Conservation (phyloP, 140 eudicot species). For the Ambrosia hybrid region DNA sequence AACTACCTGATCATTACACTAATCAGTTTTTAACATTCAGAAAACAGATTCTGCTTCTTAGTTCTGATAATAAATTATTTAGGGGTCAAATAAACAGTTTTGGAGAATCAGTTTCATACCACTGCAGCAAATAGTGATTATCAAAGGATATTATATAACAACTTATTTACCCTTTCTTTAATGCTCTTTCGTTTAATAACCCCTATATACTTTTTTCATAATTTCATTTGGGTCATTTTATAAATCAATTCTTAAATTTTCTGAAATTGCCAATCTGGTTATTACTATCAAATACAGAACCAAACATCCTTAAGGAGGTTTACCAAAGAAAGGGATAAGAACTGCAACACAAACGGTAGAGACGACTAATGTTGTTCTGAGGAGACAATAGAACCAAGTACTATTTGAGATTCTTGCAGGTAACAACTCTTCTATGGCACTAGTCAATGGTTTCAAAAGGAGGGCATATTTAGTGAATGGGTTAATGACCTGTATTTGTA, state of each 20-base stretch:
- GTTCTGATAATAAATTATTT: background rate
- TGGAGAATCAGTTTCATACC: conserved; percentile 1
- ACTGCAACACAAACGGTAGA: conserved; percentile 76
- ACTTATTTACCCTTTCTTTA: background rate
- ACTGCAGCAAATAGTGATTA: background rate
- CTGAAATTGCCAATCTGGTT: background rate
- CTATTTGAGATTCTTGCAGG: conserved; percentile 47
- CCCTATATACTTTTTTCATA: background rate
- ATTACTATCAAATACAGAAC: background rate
- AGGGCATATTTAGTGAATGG: conserved; percentile 88
- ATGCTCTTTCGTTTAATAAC: conserved; percentile 1
- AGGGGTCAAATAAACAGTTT: background rate
- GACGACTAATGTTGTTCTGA: conserved; percentile 66
- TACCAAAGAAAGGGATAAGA: conserved; percentile 86
- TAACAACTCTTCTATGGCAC: conserved; percentile 86
- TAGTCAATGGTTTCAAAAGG: conserved; percentile 85
- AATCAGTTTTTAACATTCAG: background rate
- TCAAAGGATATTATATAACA: conserved; percentile 3
- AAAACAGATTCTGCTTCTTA: background rate
- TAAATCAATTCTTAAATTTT: background rate
- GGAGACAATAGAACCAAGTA: conserved; percentile 49
- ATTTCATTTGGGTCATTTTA: background rate
- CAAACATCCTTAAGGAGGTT: conserved; percentile 15
- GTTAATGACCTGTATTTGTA: conserved; percentile 69
- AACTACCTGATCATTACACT: conserved; percentile 3